Base-by-base conservation (phyloP, 164 flowering plant species). In the Annona cherimola region DNA sequence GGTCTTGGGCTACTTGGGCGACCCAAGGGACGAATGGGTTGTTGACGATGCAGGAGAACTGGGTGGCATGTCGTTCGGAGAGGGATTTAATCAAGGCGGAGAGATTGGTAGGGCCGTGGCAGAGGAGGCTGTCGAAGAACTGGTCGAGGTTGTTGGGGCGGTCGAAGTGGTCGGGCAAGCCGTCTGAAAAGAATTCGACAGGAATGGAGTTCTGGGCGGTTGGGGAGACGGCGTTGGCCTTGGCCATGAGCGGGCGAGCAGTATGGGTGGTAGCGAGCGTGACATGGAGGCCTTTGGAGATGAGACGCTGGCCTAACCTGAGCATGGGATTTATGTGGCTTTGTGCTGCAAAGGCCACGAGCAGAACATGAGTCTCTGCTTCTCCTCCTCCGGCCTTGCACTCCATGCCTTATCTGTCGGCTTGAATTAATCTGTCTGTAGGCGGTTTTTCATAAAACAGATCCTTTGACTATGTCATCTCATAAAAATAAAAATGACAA, bases 1-100 rank as follows among this genome's bases (percentile, higher is more conserved):
- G 72, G 0, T 57, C 68, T 0, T 74, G 84, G 1, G 90, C 91
- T 0, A 88, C 86, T 46, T 88, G 91, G 3, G 82, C 76, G 0
- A 84, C 96, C 96, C 96, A 89, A 0, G 96, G 89, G 14, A 89
- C 78, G 70, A 90, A 90, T 0, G 89, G 88, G 78, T 88, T 90
- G 75, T 81, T 76, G 69, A 90, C 81, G 4, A 89, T 63, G 62
- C 69, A 72, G 16, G 45, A 65, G 45, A 72, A 35, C 3, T 43
- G 11, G 14, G 61, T n/a, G 26, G 40, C 42, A 3, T 60, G n/a
- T 19, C 6, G 3, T 14, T 66, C 44, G 7, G 39, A 43, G 5
- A 41, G 57, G 8, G 45, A 5, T 43, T 65, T 50, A 42, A 81
- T 76, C 16, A 83, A 75, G 44, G 55, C 68, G n/a, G 79, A 67